phyloP scores from a whole-genome alignment of 345 rosid species.

The Angophora floribunda region DNA sequence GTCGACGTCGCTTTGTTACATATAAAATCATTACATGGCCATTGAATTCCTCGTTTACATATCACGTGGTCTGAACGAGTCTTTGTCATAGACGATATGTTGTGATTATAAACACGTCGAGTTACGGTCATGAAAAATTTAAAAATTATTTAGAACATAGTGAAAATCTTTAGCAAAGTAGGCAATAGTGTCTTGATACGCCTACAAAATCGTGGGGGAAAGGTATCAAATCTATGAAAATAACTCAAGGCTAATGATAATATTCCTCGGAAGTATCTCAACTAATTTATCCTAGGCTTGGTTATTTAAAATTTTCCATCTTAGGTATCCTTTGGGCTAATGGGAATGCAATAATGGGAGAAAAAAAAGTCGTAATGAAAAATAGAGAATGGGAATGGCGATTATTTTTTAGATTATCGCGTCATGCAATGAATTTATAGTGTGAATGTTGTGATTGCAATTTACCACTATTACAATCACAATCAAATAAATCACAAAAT shows the following conservation, averaged over 20 bases:
- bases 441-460: not conserved
- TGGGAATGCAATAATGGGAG: not conserved
- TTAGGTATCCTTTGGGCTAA: not conserved
- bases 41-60: not conserved
- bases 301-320: not conserved
- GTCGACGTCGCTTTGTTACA: not conserved
- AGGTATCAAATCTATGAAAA: not conserved
- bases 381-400: not conserved
- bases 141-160: not conserved
- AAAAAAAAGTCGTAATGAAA: not conserved
- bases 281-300: not conserved
- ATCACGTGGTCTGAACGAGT: not conserved
- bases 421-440: not conserved
- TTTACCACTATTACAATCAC: not conserved
- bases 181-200: accelerated
- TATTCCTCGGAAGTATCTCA: not conserved
- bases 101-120: not conserved
- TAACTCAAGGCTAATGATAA: not conserved
- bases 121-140: not conserved
- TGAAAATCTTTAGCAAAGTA: not conserved
- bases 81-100: too few species aligned
- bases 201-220: not conserved
- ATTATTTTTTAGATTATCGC: not conserved
- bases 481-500: not conserved
- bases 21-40: too few species aligned